These are phyloP conservation scores for Picea sitchensis DNA, from an alignment of 75 land plant species.

Conservation along the genomic window DNA sequence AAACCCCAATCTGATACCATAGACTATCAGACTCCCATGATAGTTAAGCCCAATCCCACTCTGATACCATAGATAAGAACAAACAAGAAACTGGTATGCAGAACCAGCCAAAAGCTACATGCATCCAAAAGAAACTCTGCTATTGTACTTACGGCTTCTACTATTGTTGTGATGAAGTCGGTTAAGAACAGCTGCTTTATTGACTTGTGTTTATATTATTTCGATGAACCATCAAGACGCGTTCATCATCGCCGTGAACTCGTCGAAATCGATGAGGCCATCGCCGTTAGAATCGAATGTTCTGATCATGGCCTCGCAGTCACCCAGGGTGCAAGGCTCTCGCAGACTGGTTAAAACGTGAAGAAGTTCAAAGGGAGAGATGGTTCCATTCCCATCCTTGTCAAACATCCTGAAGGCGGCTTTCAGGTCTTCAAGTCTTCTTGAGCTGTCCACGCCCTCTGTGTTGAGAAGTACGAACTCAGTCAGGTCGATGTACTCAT, in stretches of 20 bases:
- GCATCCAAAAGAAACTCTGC: too few relatives aligned
- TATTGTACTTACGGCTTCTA: too few relatives aligned
- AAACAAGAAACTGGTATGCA: too few relatives aligned
- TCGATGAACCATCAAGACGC: too few relatives aligned
- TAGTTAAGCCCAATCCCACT: too few relatives aligned
- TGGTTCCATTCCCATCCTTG: background rate
- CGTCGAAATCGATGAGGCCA: constrained; percentile 29
- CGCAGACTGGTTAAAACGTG: background rate
- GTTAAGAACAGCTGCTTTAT: too few relatives aligned
- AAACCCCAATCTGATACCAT: too few relatives aligned
- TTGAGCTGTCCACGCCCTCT: background rate
- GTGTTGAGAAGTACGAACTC: constrained; percentile 28
- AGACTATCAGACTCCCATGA: too few relatives aligned
- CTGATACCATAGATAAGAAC: too few relatives aligned
- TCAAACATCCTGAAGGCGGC: background rate
- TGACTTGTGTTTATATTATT: too few relatives aligned
- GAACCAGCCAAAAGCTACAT: too few relatives aligned
- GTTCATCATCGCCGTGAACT: constrained; percentile 28
- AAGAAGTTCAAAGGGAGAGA: background rate
- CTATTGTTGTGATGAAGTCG: too few relatives aligned
- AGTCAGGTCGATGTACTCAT: constrained; percentile 16
- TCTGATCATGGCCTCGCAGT: constrained; percentile 28
- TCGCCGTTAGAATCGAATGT: constrained; percentile 27
- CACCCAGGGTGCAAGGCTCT: background rate
- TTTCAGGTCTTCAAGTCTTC: background rate